phyloP scores from a whole-genome alignment of 2,329 filamentous ascomycete species.

The Calonectria montana region DNA sequence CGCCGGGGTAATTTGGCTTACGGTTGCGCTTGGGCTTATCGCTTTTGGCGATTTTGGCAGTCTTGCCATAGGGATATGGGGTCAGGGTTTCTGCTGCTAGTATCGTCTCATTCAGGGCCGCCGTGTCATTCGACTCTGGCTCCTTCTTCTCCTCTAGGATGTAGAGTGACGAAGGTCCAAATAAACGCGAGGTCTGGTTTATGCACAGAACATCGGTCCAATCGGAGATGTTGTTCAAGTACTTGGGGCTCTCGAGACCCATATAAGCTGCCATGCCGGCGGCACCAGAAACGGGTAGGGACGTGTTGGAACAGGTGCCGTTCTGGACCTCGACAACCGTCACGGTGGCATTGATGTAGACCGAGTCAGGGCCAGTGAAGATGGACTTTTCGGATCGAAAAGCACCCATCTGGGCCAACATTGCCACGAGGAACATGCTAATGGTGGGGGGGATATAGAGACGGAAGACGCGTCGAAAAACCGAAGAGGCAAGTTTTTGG shows the following conservation, averaged over 20 bases:
- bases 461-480: conserved; percentile 52
- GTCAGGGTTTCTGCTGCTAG: neutral
- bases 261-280: conserved; percentile 44
- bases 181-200: conserved; percentile 44
- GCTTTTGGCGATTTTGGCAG: neutral
- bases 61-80: neutral
- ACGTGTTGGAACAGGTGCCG: conserved; percentile 44
- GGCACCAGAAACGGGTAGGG: conserved; percentile 40
- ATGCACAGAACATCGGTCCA: conserved; percentile 48
- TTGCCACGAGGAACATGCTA: conserved; percentile 53
- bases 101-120: conserved; percentile 8
- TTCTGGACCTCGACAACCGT: conserved; percentile 33
- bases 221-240: conserved; percentile 46
- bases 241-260: conserved; percentile 41
- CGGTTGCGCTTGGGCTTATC: conserved; percentile 3
- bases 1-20: neutral
- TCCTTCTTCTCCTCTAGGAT: conserved; percentile 32
- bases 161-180: conserved; percentile 47
- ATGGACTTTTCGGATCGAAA: conserved; percentile 50
- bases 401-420: conserved; percentile 51
- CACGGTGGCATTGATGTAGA: conserved; percentile 54
- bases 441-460: conserved; percentile 54
- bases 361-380: conserved; percentile 51
- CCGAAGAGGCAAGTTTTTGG: conserved; percentile 50
- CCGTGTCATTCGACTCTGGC: conserved; percentile 22